phyloP scores from a whole-genome alignment of 2,329 filamentous ascomycete species.

The Ceratocystis colombiana region DNA sequence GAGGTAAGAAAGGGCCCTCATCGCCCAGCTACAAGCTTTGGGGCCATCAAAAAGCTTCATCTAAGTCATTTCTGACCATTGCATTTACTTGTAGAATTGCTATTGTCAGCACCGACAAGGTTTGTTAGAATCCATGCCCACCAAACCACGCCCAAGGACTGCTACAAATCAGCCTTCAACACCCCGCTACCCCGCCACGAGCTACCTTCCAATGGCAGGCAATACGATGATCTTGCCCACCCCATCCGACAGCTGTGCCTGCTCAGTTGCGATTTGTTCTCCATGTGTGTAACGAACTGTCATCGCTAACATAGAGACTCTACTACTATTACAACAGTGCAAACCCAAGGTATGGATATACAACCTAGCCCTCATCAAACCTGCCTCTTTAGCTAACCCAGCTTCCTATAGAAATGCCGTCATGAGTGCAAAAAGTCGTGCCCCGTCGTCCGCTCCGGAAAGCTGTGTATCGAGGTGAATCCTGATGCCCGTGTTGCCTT shows the following conservation, averaged over 20 bases:
- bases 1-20: constrained; percentile 50
- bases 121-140: constrained; percentile 37
- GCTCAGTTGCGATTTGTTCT: no score
- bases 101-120: constrained; percentile 98
- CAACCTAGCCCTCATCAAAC: neutral
- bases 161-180: constrained; percentile 14
- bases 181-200: constrained; percentile 35
- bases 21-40: neutral
- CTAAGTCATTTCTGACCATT: constrained; percentile 12
- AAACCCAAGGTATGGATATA: constrained; percentile 61
- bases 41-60: neutral
- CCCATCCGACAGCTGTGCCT: neutral
- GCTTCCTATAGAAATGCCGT: constrained; percentile 69
- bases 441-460: constrained; percentile 92
- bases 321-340: constrained; percentile 46
- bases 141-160: neutral
- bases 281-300: neutral
- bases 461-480: constrained; percentile 91
- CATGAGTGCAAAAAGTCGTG: constrained; percentile 99
- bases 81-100: constrained; percentile 60
- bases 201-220: neutral
- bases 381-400: constrained; percentile 24
- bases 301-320: constrained; percentile 11
- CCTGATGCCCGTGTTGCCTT: constrained; percentile 88
- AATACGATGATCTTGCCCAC: neutral